Base-by-base conservation (phyloP, 1,139 yeast genomes). In the Yamadazyma taylorii region DNA sequence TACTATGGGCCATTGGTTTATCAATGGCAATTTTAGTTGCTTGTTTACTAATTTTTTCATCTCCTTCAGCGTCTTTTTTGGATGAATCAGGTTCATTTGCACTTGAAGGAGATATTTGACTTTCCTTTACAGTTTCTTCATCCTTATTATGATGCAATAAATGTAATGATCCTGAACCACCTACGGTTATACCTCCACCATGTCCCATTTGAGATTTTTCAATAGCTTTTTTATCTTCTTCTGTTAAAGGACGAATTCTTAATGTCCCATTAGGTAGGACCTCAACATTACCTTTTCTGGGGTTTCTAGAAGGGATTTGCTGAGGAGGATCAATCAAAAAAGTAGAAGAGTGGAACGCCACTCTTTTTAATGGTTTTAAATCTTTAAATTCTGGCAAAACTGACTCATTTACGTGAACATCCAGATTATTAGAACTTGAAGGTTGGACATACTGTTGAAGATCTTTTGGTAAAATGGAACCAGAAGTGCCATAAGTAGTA, bases 131-230 rank as follows among this genome's bases (percentile, higher is more conserved):
- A 13, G 34, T 42, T 12, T 40, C 45, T 2, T 47, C 50, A 12
- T 53, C 53, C 13, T 59, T 52, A 10, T 52, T 53, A 15, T 58
- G 55, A 22, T 53, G 55, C 12, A 54, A 37, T 42, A 68, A 53
- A 32, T 74, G 77, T 36, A 82, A 60, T 30, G 84, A 80, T 0
- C 87, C 88, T 4, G 85, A 69, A 1, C 94, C 94, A 22, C 94
- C 94, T 25, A 85, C 90, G 3, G 84, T 88, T 15, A 84, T 69
- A 13, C 92, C 92, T n/a, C 83, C 79, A 17, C 83, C 82, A 16
- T 72, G 65, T 0, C 80, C 74, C 41, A 68, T 60, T 41, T 75
- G 61, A 2, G 80, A 63, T 39, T 75, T 73, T 36, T 74, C 63
- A 22, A 61, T 51, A 15, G 61, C 60, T 17, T 42, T 64, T 47